Evolutionary conservation across 177 flowering plant species (phyloP).

Genomic region (Vitis hybrid): DNA sequence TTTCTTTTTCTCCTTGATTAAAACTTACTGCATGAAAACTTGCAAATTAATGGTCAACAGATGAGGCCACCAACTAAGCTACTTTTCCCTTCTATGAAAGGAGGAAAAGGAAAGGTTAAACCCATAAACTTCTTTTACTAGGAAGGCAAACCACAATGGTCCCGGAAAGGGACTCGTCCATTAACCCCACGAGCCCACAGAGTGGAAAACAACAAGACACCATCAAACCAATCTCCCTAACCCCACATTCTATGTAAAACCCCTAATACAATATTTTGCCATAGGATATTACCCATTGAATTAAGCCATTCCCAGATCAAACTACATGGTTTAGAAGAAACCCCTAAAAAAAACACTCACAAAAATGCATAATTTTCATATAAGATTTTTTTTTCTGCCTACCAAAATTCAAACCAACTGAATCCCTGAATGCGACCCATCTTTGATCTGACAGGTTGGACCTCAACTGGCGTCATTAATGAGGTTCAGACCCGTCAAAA

Average conservation of each 20-base stretch:
- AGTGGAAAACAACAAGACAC: conserved; percentile 12
- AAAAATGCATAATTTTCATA: background rate
- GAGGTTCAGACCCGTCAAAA: too few species aligned
- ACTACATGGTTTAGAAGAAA: background rate
- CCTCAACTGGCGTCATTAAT: too few species aligned
- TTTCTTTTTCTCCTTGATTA: conserved; percentile 12
- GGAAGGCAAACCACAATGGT: conserved; percentile 19
- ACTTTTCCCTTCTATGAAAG: conserved; percentile 9
- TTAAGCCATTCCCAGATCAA: background rate
- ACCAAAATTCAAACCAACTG: background rate
- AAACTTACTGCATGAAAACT: conserved; percentile 14
- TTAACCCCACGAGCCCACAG: conserved; percentile 17
- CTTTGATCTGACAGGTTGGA: too few species aligned
- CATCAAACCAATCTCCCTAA: background rate
- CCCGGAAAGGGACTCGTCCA: conserved; percentile 14
- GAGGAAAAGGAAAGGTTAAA: conserved; percentile 20
- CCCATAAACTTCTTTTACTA: conserved; percentile 15
- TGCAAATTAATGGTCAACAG: conserved; percentile 15
- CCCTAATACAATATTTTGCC: conserved; percentile 4
- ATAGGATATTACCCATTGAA: background rate
- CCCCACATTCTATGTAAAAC: background rate
- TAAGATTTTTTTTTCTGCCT: background rate
- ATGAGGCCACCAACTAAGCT: conserved; percentile 10
- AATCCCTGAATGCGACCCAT: background rate
- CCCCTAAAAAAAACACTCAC: background rate